Evolutionary conservation across 2,329 filamentous ascomycete genomes (phyloP).

Genomic region (Thelonectria discophora): DNA sequence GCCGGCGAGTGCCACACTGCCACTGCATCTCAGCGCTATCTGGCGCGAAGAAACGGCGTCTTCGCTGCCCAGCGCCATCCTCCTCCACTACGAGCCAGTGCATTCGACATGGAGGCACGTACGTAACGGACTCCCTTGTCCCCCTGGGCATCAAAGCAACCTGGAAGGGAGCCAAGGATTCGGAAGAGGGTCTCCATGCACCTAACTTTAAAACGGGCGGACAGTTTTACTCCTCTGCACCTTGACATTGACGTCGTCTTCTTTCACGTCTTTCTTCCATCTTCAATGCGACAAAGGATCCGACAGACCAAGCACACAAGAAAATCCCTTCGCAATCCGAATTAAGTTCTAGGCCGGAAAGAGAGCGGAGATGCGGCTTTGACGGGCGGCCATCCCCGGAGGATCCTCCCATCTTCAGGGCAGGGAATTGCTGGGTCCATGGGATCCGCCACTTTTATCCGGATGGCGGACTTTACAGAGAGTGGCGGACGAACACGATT

Average conservation of each 20-base stretch:
- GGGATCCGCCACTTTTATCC: constrained; percentile 9
- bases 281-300: not conserved
- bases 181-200: constrained; percentile 24
- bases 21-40: constrained; percentile 36
- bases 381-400: not conserved
- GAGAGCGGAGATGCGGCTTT: constrained; percentile 5
- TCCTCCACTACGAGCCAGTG: constrained; percentile 13
- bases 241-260: not conserved
- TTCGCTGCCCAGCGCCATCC: not conserved
- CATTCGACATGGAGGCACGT: not conserved
- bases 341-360: constrained; percentile 2
- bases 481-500: not conserved
- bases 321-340: not conserved
- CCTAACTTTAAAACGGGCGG: constrained; percentile 29
- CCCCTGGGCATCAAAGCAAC: constrained; percentile 6
- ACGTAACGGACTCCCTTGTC: constrained; percentile 21
- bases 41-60: constrained; percentile 39
- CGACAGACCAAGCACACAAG: constrained; percentile 8
- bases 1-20: constrained; percentile 21
- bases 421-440: constrained; percentile 2
- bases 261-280: no score
- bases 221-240: constrained; percentile 9
- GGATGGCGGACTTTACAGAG: not conserved
- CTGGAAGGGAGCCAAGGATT: constrained; percentile 12
- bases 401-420: not conserved